phyloP scores from a whole-genome alignment of 371 early-diverging fungal genomes.

The Fennellomyces sp. region DNA sequence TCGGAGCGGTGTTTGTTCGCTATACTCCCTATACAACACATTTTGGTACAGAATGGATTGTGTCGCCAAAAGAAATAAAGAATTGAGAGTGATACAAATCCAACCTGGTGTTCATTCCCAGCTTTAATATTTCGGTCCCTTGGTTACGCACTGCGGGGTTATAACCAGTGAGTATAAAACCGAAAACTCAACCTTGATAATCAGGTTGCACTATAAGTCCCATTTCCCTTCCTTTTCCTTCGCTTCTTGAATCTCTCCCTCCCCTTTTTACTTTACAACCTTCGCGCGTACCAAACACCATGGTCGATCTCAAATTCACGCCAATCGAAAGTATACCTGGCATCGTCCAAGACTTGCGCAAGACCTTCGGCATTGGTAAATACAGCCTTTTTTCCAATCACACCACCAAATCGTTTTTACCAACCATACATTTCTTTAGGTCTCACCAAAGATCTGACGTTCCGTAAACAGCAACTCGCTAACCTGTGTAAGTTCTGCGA shows the following conservation, averaged over 20 bases:
- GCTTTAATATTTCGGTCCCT: background rate
- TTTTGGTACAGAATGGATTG: no score
- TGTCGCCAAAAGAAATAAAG: background rate
- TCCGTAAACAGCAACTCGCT: constrained; percentile 78
- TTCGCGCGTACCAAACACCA: constrained; percentile 7
- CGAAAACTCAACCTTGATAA: background rate
- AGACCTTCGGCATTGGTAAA: constrained; percentile 49
- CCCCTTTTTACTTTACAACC: constrained; percentile 1
- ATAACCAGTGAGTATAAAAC: background rate
- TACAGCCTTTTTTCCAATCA: no score
- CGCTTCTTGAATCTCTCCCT: background rate
- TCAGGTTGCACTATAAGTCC: background rate
- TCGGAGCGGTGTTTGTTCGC: background rate
- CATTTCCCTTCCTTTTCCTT: constrained; percentile 8
- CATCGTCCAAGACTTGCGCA: constrained; percentile 51
- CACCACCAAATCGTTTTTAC: no score
- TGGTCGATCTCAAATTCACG: constrained; percentile 29
- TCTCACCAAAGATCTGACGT: constrained; percentile 59
- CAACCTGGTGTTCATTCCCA: no score
- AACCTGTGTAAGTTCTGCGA: constrained; percentile 62
- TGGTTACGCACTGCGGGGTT: background rate
- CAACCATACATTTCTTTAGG: constrained; percentile 25
- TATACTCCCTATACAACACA: background rate
- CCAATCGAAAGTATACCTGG: constrained; percentile 29
- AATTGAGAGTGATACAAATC: background rate